Conservation (phyloP, 441 rosid genomes). For the Jatropha podagrica region DNA sequence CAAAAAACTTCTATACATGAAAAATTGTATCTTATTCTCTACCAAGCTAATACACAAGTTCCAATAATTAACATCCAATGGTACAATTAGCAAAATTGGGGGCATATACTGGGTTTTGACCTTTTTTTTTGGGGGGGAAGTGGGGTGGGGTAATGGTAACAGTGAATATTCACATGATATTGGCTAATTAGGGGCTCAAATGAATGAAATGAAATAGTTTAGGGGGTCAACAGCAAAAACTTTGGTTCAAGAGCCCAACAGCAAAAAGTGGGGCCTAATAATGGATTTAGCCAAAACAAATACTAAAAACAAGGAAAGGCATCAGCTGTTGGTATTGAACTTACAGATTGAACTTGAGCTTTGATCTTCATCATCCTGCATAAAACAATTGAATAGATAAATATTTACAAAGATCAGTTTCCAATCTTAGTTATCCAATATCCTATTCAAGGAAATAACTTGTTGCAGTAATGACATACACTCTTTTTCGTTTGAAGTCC, state of each 20-base stretch:
- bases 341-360: conserved; percentile 50
- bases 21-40: neutral
- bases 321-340: conserved; percentile 30
- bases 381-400: conserved; percentile 26
- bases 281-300: neutral
- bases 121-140: neutral
- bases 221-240: neutral
- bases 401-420: conserved; percentile 23
- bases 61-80: neutral
- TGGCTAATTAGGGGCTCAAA: neutral
- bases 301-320: conserved; percentile 7
- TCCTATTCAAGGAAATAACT: conserved; percentile 19
- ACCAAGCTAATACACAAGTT: neutral
- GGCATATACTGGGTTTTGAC: neutral
- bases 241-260: neutral
- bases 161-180: neutral
- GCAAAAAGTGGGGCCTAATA: neutral
- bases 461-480: conserved; percentile 36
- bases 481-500: conserved; percentile 35
- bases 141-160: no score
- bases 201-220: neutral
- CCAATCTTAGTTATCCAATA: conserved; percentile 8
- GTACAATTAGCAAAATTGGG: neutral
- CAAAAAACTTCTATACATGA: neutral
- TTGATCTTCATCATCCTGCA: conserved; percentile 64